Conservation (phyloP, 176 grass and related monocot genomes). For the Pharus latifolius region DNA sequence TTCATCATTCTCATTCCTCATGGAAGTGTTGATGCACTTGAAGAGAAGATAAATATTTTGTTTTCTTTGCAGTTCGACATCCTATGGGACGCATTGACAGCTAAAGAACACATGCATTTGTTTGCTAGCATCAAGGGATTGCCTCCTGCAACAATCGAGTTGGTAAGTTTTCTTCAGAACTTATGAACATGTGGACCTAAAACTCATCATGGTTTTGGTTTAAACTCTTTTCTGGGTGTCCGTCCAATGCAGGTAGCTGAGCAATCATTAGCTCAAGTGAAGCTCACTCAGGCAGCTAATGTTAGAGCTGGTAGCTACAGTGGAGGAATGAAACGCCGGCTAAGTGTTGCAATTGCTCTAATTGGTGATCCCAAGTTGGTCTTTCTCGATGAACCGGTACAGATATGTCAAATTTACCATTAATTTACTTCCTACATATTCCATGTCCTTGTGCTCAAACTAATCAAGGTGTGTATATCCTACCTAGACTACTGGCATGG, state of each 20-base stretch:
- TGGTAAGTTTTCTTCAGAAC: conserved; percentile 35
- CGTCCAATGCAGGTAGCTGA: conserved; percentile 50
- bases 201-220: background rate
- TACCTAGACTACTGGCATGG: conserved; percentile 90
- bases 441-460: background rate
- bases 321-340: conserved; percentile 90
- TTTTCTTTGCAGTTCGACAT: conserved; percentile 77
- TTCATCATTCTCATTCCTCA: background rate
- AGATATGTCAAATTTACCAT: background rate
- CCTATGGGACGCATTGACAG: conserved; percentile 90
- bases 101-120: conserved; percentile 71
- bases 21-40: background rate
- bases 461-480: conserved; percentile 1
- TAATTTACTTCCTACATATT: background rate
- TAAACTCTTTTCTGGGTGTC: conserved; percentile 4
- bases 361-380: conserved; percentile 91
- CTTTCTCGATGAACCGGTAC: conserved; percentile 94
- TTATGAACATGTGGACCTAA: background rate
- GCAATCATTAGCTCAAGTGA: conserved; percentile 79
- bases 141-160: conserved; percentile 55
- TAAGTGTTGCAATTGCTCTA: conserved; percentile 92
- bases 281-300: conserved; percentile 69
- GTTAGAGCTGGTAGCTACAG: conserved; percentile 90
- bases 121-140: conserved; percentile 98
- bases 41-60: background rate